phyloP scores from a whole-genome alignment of 805 yeast species.

The Zygotorulaspora danielsina region DNA sequence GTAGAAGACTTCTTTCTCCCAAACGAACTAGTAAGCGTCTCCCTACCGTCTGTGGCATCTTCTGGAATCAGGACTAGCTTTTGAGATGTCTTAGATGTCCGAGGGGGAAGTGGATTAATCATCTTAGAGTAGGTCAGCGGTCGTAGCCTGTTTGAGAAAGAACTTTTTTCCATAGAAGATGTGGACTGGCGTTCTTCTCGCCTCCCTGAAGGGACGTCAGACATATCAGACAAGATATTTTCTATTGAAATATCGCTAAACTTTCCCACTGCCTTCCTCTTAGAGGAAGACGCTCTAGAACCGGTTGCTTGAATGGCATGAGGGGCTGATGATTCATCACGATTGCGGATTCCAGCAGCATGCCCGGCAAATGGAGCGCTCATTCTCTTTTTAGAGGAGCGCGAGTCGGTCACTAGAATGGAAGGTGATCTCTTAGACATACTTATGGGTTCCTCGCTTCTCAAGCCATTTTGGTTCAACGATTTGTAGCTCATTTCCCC shows the following conservation, averaged over 20 bases:
- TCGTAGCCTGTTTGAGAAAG: conserved; percentile 15
- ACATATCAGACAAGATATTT: conserved; percentile 66
- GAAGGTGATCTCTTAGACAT: conserved; percentile 81
- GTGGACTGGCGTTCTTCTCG: conserved; percentile 43
- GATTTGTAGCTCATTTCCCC: conserved; percentile 12
- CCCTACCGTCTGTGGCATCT: conserved; percentile 24
- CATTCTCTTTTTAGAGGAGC: conserved; percentile 51
- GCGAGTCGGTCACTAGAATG: conserved; percentile 84
- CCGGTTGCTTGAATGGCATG: conserved; percentile 9
- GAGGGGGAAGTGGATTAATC: conserved; percentile 40
- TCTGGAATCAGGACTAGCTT: conserved; percentile 81
- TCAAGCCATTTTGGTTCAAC: conserved; percentile 2
- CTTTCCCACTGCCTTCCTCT: conserved; percentile 32
- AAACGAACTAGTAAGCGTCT: conserved; percentile 7
- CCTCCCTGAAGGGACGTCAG: conserved; percentile 80
- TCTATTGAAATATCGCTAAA: conserved; percentile 81
- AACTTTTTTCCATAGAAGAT: conserved; percentile 32
- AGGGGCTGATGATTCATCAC: conserved; percentile 11
- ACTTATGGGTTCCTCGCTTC: conserved; percentile 1
- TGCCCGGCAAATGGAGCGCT: conserved; percentile 77
- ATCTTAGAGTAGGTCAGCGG: conserved; percentile 20
- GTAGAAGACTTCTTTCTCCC: conserved; percentile 13
- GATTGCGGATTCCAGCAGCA: conserved; percentile 32
- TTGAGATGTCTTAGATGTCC: conserved; percentile 84
- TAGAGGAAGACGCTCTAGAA: conserved; percentile 1